These are phyloP conservation scores for Lasiodiplodia gonubiensis DNA, from an alignment of 2,329 filamentous ascomycete species.

Conservation along the genomic window DNA sequence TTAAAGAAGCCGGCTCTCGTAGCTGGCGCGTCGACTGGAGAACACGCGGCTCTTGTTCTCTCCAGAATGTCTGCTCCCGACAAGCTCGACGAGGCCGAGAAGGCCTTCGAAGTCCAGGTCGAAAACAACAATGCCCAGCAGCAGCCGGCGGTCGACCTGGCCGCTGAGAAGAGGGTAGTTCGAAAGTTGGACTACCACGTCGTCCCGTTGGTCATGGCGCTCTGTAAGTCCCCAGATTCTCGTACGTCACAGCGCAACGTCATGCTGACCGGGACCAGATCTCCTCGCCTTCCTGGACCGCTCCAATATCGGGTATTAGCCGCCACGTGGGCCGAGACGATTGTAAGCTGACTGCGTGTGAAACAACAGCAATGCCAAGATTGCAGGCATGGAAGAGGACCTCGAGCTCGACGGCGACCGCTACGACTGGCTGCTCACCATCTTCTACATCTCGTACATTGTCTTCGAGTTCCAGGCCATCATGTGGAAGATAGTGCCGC, in stretches of 20 bases:
- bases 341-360: slow-evolving; percentile 10
- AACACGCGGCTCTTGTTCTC: neutral
- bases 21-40: neutral
- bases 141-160: slow-evolving; percentile 26
- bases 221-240: slow-evolving; percentile 34
- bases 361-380: slow-evolving; percentile 43
- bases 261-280: slow-evolving; percentile 29
- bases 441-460: slow-evolving; percentile 49
- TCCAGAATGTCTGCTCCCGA: slow-evolving; percentile 22
- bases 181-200: slow-evolving; percentile 42
- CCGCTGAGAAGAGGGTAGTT: slow-evolving; percentile 36
- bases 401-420: slow-evolving; percentile 36
- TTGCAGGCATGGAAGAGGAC: slow-evolving; percentile 48
- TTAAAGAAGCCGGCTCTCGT: neutral
- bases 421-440: slow-evolving; percentile 46
- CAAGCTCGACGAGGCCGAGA: slow-evolving; percentile 15
- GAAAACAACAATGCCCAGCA: neutral
- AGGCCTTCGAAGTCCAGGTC: slow-evolving; percentile 20
- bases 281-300: slow-evolving; percentile 46
- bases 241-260: neutral
- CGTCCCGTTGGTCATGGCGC: slow-evolving; percentile 40
- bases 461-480: slow-evolving; percentile 44
- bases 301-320: slow-evolving; percentile 44
- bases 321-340: neutral
- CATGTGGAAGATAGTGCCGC: slow-evolving; percentile 46